Conservation (phyloP, 2,329 filamentous ascomycete genomes). For the Chaetomium sp. region DNA sequence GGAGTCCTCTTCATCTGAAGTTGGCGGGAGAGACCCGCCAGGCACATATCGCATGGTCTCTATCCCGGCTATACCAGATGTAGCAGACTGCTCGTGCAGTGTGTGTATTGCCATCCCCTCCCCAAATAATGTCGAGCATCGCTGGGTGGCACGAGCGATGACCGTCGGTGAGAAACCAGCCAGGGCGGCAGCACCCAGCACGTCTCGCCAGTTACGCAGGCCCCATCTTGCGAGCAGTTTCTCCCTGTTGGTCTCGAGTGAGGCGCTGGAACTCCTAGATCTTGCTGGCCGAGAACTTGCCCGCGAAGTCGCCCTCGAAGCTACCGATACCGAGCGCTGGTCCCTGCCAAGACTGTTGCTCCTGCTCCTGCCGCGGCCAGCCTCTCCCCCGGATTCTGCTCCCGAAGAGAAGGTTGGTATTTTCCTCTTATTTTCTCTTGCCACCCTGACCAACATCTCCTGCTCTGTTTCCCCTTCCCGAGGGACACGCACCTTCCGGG, state of each 20-base stretch:
- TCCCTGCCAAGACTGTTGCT: conserved; percentile 11
- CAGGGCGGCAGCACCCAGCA: conserved; percentile 76
- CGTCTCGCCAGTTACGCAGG: conserved; percentile 80
- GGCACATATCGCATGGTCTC: conserved; percentile 38
- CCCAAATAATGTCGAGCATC: conserved; percentile 75
- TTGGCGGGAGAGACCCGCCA: conserved; percentile 1
- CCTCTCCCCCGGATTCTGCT: background rate
- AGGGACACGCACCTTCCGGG: conserved; percentile 30
- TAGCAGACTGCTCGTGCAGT: conserved; percentile 41
- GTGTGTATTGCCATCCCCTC: conserved; percentile 68
- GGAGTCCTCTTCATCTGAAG: conserved; percentile 24
- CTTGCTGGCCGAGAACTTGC: background rate
- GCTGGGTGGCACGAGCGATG: conserved; percentile 67
- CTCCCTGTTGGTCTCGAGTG: conserved; percentile 18
- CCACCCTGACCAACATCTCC: conserved; percentile 43
- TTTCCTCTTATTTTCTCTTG: conserved; percentile 40
- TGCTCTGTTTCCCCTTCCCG: conserved; percentile 39
- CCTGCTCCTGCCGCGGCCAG: conserved; percentile 6
- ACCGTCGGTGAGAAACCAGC: conserved; percentile 68
- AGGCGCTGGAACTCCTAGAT: conserved; percentile 21
- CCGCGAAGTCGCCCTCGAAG: conserved; percentile 31
- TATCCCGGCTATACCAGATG: conserved; percentile 15
- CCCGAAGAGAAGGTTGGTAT: conserved; percentile 4
- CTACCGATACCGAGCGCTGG: conserved; percentile 25
- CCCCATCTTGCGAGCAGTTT: conserved; percentile 39